Conservation (phyloP, 2,329 filamentous ascomycete genomes). For the Colletotrichum tamarilloi region DNA sequence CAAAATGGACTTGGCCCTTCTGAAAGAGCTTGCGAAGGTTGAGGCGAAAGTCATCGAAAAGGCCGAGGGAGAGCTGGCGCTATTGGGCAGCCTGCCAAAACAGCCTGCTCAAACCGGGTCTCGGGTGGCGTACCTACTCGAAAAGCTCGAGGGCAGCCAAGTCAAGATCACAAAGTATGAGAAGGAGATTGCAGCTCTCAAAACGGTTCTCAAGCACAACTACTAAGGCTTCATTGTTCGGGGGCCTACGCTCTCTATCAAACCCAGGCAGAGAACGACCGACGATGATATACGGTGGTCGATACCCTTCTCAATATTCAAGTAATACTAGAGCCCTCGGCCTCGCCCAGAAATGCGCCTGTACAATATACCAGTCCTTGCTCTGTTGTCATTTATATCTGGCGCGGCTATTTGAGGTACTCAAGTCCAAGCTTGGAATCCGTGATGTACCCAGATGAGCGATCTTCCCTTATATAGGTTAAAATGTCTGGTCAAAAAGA, state of each 20-base stretch:
- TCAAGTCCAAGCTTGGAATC: no score
- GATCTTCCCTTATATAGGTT: no score
- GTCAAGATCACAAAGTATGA: slow-evolving; percentile 80
- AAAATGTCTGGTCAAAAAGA: no score
- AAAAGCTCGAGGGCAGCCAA: slow-evolving; percentile 80
- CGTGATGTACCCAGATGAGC: no score
- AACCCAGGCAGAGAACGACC: neutral
- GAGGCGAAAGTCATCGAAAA: slow-evolving; percentile 82
- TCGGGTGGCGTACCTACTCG: slow-evolving; percentile 77
- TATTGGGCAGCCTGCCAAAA: slow-evolving; percentile 77
- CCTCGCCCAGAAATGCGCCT: no score
- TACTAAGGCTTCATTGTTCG: slow-evolving; percentile 3
- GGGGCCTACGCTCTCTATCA: neutral
- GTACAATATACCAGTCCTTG: no score
- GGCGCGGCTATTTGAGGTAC: no score
- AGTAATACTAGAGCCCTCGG: no score
- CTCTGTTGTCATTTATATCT: no score
- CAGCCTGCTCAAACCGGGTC: slow-evolving; percentile 75
- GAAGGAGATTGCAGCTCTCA: slow-evolving; percentile 75
- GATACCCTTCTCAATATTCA: slow-evolving; percentile 6
- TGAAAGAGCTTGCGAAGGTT: slow-evolving; percentile 75
- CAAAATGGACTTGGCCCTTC: slow-evolving; percentile 77
- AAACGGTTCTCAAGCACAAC: slow-evolving; percentile 70
- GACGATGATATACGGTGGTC: neutral
- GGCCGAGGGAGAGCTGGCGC: slow-evolving; percentile 79